Evolutionary conservation across 768 basidiomycete genomes (phyloP).

Genomic region (Lactarius tabidus): DNA sequence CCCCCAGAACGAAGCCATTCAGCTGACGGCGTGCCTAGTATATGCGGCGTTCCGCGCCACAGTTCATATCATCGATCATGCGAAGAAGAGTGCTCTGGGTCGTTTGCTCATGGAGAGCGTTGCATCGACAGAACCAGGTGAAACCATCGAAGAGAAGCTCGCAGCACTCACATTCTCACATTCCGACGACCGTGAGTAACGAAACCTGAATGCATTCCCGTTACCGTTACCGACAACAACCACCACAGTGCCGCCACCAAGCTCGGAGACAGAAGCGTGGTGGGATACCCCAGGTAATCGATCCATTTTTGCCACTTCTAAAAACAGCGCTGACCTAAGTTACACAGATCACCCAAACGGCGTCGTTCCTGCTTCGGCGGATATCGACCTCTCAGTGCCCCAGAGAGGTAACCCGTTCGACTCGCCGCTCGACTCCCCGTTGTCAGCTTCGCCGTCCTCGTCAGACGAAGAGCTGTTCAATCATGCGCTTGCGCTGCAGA

Average conservation of each 20-base stretch:
- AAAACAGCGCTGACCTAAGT: neutral
- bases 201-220: neutral
- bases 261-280: slow-evolving; percentile 72
- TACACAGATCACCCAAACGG: slow-evolving; percentile 55
- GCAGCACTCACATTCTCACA: slow-evolving; percentile 52
- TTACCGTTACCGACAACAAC: slow-evolving; percentile 8
- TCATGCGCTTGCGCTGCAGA: slow-evolving; percentile 65
- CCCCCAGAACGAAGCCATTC: neutral
- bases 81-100: slow-evolving; percentile 67
- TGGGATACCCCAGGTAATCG: slow-evolving; percentile 62
- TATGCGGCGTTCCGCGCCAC: slow-evolving; percentile 78
- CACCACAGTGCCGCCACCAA: slow-evolving; percentile 73
- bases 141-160: slow-evolving; percentile 68
- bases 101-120: slow-evolving; percentile 64
- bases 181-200: slow-evolving; percentile 41
- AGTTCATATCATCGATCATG: slow-evolving; percentile 73
- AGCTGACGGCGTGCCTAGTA: slow-evolving; percentile 43
- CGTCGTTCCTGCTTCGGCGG: slow-evolving; percentile 42
- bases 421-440: slow-evolving; percentile 56
- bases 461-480: slow-evolving; percentile 80
- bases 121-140: slow-evolving; percentile 56
- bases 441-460: slow-evolving; percentile 74
- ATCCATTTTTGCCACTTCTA: slow-evolving; percentile 30
- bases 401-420: slow-evolving; percentile 65
- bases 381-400: slow-evolving; percentile 27